Evolutionary conservation across 768 basidiomycete species (phyloP).

Genomic region (Pleurotus ostreatus): DNA sequence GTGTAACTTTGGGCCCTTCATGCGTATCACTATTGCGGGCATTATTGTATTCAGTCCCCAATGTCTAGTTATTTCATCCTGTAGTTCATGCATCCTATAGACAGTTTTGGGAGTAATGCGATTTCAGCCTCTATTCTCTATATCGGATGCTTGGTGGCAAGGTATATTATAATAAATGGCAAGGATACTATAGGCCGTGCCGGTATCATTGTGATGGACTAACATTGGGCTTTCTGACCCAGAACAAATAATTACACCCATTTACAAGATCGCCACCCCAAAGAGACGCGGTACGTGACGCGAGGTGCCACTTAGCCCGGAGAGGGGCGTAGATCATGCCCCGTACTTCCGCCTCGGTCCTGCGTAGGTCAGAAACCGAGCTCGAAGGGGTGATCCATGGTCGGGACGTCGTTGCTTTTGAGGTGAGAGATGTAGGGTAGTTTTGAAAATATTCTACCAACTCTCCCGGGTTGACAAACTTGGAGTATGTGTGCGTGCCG

Average conservation of each 20-base stretch:
- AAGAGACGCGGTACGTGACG: constrained; percentile 51
- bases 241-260: constrained; percentile 79
- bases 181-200: no score
- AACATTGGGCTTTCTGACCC: constrained; percentile 66
- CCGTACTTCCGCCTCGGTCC: constrained; percentile 73
- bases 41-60: neutral
- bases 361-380: constrained; percentile 40
- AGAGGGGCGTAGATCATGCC: constrained; percentile 77
- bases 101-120: no score
- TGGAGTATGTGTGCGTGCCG: constrained; percentile 90
- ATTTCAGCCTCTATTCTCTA: no score
- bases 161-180: no score
- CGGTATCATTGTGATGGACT: no score
- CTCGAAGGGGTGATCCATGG: constrained; percentile 62
- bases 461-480: constrained; percentile 86
- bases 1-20: neutral
- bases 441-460: constrained; percentile 77
- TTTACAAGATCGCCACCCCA: constrained; percentile 48
- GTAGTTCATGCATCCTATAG: no score
- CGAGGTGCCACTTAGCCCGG: constrained; percentile 64
- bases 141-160: no score
- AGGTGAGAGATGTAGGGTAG: constrained; percentile 25
- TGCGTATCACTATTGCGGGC: neutral
- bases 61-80: neutral
- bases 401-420: constrained; percentile 6